These are phyloP conservation scores for Thelonectria rubi DNA, from an alignment of 2,329 filamentous ascomycete species.

Conservation along the genomic window DNA sequence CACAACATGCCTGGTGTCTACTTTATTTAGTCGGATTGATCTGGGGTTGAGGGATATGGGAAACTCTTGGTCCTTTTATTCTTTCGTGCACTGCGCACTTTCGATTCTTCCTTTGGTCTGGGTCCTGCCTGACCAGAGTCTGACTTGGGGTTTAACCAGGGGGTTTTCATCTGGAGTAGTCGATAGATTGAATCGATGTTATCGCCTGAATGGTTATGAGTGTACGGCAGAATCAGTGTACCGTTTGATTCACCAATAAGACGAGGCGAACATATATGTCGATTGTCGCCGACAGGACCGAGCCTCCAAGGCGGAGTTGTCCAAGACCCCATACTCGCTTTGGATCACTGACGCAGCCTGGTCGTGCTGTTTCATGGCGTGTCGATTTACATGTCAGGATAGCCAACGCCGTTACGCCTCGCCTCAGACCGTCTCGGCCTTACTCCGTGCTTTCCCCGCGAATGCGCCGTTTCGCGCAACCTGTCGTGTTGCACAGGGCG, in stretches of 20 bases:
- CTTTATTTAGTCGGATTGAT: slow-evolving; percentile 34
- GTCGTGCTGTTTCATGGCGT: too few species aligned
- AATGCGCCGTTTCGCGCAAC: background rate
- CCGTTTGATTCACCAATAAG: too few species aligned
- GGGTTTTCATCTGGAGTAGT: slow-evolving; percentile 33
- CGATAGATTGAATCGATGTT: slow-evolving; percentile 36
- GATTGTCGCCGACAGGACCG: too few species aligned
- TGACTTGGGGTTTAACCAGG: slow-evolving; percentile 34
- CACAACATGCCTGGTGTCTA: slow-evolving; percentile 36
- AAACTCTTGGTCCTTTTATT: slow-evolving; percentile 28
- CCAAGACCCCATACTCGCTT: too few species aligned
- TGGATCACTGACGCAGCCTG: too few species aligned
- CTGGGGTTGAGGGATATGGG: slow-evolving; percentile 32
- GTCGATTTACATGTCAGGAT: too few species aligned
- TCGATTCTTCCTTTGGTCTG: slow-evolving; percentile 36
- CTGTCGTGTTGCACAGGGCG: background rate
- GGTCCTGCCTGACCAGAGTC: slow-evolving; percentile 15
- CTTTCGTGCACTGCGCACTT: slow-evolving; percentile 27
- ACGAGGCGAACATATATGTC: too few species aligned
- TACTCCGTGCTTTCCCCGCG: background rate
- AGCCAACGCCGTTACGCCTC: background rate
- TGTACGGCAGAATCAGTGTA: too few species aligned
- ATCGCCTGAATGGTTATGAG: background rate
- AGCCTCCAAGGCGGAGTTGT: too few species aligned
- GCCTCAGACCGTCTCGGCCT: background rate